Conservation (phyloP, 208 protist genomes). For the Leishmania amazonensis region DNA sequence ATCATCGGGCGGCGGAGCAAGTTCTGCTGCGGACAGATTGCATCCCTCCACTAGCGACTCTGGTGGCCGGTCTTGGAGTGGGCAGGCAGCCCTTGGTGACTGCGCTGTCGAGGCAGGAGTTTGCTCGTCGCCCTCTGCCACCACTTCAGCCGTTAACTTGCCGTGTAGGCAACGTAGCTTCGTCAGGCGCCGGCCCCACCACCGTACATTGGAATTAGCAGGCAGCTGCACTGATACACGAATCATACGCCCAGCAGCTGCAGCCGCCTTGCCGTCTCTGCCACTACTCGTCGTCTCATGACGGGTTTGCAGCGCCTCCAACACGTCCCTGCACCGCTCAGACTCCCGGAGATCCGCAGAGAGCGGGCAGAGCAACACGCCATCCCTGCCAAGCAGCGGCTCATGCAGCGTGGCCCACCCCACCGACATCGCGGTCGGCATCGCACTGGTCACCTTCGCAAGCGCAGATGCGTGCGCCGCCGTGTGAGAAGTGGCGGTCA, state of each 20-base stretch:
- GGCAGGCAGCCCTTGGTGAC: neutral
- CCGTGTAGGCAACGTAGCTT: conserved; percentile 2
- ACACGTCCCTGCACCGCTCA: neutral
- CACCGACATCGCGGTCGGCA: conserved; percentile 2
- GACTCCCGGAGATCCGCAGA: conserved; percentile 27
- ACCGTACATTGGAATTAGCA: conserved; percentile 12
- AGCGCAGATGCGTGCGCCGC: neutral
- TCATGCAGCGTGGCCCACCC: conserved; percentile 58
- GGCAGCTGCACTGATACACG: conserved; percentile 33
- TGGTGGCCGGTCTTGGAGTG: neutral
- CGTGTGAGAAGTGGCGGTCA: neutral
- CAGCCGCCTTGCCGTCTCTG: neutral
- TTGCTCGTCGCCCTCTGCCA: conserved; percentile 16
- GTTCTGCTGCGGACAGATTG: neutral
- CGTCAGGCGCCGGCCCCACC: conserved; percentile 17
- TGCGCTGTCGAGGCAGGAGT: neutral
- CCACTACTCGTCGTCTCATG: neutral
- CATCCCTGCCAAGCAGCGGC: conserved; percentile 63
- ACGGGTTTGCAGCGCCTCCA: neutral
- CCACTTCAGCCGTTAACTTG: conserved; percentile 11
- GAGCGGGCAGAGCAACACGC: conserved; percentile 55
- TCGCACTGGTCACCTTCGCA: neutral
- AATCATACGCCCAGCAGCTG: conserved; percentile 3
- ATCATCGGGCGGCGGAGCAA: neutral
- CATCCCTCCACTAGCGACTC: neutral